These are phyloP conservation scores for Fusarium duplospermum DNA, from an alignment of 2,329 filamentous ascomycete species.

Conservation along the genomic window DNA sequence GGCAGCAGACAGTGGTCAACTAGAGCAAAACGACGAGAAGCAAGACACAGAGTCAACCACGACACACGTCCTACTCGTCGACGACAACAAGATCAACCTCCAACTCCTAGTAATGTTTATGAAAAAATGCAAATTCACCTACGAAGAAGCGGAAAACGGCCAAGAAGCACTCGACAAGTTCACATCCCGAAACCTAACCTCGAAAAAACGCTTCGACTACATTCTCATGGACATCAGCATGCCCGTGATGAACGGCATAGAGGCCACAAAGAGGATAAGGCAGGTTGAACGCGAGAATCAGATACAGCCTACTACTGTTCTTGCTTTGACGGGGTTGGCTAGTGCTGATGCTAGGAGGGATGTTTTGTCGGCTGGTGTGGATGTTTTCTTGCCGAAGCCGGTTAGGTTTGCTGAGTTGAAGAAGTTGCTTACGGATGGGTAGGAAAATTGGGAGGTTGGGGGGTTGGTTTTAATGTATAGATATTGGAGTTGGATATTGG, in stretches of 20 bases:
- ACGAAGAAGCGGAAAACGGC: conserved; percentile 59
- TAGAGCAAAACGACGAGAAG: neutral
- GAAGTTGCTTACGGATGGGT: conserved; percentile 38
- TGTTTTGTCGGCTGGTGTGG: conserved; percentile 60
- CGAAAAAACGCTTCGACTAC: conserved; percentile 46
- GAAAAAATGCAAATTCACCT: conserved; percentile 54
- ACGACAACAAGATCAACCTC: conserved; percentile 58
- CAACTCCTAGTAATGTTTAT: conserved; percentile 56
- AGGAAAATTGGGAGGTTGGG: neutral
- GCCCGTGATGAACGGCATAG: conserved; percentile 65
- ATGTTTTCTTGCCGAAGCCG: conserved; percentile 64
- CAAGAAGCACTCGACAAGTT: conserved; percentile 60
- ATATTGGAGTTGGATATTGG: neutral
- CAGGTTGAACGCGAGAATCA: conserved; percentile 57
- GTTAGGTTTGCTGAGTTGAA: conserved; percentile 58
- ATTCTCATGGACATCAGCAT: conserved; percentile 64
- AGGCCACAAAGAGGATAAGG: conserved; percentile 61
- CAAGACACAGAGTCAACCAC: neutral
- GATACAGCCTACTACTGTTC: conserved; percentile 57
- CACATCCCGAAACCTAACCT: conserved; percentile 41
- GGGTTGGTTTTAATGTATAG: neutral
- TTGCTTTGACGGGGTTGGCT: conserved; percentile 65
- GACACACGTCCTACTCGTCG: conserved; percentile 52
- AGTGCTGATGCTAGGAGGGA: conserved; percentile 61
- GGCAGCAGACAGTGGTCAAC: neutral